Percentiles rank a stretch among this genome's conserved stretches.
These are phyloP conservation scores for Populus nigra DNA, from an alignment of 345 rosid genomes.

Conservation along the genomic window DNA sequence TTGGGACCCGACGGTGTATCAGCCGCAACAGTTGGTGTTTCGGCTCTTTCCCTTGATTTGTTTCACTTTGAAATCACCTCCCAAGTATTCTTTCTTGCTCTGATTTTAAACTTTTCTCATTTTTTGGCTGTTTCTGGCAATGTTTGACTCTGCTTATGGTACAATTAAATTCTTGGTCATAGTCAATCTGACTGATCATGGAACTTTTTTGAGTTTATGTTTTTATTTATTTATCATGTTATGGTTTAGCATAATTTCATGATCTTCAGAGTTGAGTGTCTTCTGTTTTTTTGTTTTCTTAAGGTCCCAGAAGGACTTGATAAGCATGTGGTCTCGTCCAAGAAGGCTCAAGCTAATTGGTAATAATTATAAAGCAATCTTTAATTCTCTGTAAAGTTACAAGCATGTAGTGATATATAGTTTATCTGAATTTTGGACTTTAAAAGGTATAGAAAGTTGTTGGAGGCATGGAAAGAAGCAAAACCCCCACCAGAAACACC, in stretches of 20 bases:
- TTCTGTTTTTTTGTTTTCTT: not conserved
- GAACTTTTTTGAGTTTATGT: not conserved
- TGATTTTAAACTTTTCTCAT: not conserved
- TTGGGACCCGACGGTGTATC: slow-evolving; percentile 54
- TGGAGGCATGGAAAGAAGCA: slow-evolving; percentile 76
- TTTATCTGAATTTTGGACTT: slow-evolving; percentile 9
- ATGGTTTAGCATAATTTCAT: no score
- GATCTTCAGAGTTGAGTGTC: not conserved
- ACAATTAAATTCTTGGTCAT: not conserved
- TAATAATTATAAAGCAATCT: slow-evolving; percentile 14
- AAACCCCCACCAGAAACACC: slow-evolving; percentile 66
- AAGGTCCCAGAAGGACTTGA: slow-evolving; percentile 78
- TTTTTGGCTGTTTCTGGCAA: not conserved
- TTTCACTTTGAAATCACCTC: slow-evolving; percentile 72
- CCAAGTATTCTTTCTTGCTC: slow-evolving; percentile 38
- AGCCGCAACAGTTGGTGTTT: slow-evolving; percentile 56
- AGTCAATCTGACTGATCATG: not conserved
- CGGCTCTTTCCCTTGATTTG: slow-evolving; percentile 79
- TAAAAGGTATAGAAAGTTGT: slow-evolving; percentile 73
- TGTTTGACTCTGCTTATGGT: not conserved
- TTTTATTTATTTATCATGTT: not conserved
- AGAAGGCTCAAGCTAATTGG: slow-evolving; percentile 92
- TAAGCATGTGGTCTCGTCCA: slow-evolving; percentile 66
- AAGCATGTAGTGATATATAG: not conserved
- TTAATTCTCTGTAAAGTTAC: not conserved